phyloP scores from a whole-genome alignment of 768 basidiomycete species.

The Amanita pallidorosea region DNA sequence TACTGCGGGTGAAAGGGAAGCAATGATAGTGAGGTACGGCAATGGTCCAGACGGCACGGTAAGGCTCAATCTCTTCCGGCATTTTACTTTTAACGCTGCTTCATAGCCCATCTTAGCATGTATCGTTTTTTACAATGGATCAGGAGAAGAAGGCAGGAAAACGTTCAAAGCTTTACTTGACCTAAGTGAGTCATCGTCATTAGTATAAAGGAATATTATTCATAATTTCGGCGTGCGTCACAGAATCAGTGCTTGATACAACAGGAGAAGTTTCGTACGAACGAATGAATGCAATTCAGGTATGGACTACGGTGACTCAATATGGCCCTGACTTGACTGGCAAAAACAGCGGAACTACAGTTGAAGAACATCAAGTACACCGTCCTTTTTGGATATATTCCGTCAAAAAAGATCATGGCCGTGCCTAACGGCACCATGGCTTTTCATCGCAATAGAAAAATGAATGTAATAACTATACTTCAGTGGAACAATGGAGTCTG shows the following conservation, averaged over 20 bases:
- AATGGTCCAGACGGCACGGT: constrained; percentile 29
- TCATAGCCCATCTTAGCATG: constrained; percentile 26
- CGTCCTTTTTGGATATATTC: constrained; percentile 33
- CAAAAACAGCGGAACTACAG: constrained; percentile 13
- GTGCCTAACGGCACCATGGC: constrained; percentile 25
- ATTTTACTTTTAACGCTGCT: neutral
- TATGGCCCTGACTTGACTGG: constrained; percentile 15
- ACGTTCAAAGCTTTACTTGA: constrained; percentile 34
- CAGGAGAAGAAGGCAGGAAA: constrained; percentile 33
- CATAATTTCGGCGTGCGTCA: neutral
- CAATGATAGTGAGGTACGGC: constrained; percentile 21
- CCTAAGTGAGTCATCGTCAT: constrained; percentile 23
- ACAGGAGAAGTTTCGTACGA: constrained; percentile 37
- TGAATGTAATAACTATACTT: constrained; percentile 23
- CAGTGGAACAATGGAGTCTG: constrained; percentile 22
- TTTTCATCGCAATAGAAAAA: constrained; percentile 25
- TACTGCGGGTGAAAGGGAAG: constrained; percentile 26
- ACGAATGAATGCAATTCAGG: constrained; percentile 29
- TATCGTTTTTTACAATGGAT: constrained; percentile 37
- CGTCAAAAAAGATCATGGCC: constrained; percentile 25
- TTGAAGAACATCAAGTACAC: neutral
- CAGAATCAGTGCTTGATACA: constrained; percentile 30
- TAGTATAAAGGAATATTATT: neutral
- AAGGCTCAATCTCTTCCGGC: constrained; percentile 4
- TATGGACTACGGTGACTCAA: constrained; percentile 19